Percentiles rank a stretch among this genome's conserved stretches.
These are phyloP conservation scores for Dryas drummondii DNA, from an alignment of 306 rosid species.

Conservation along the genomic window DNA sequence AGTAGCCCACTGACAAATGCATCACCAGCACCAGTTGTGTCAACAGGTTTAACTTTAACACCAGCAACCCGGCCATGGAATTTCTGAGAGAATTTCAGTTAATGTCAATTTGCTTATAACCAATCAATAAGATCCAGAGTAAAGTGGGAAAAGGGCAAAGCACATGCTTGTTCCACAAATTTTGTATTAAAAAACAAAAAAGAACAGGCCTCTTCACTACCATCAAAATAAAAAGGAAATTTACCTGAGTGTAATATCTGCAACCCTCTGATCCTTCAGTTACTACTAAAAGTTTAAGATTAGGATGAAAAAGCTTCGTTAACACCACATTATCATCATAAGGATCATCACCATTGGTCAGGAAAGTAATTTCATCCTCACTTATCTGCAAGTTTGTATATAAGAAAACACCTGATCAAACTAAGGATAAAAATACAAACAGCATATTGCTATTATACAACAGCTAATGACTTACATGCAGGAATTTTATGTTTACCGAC, in stretches of 20 bases:
- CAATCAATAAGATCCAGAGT: conserved; percentile 1
- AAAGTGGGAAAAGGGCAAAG: background rate
- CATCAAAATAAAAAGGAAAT: conserved; percentile 5
- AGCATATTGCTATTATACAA: background rate
- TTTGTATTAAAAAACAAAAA: background rate
- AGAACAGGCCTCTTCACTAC: conserved; percentile 39
- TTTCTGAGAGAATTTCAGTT: conserved; percentile 46
- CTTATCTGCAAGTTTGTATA: conserved; percentile 55
- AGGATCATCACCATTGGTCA: conserved; percentile 74
- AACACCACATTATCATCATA: conserved; percentile 66
- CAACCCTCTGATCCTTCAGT: conserved; percentile 79
- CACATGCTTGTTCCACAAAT: background rate
- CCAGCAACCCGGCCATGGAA: conserved; percentile 80
- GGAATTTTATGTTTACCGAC: background rate
- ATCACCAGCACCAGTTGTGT: conserved; percentile 98
- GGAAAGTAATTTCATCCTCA: conserved; percentile 72
- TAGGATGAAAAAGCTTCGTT: conserved; percentile 66
- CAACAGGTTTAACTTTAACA: conserved; percentile 66
- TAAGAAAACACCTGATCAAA: conserved; percentile 20
- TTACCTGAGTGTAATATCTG: conserved; percentile 77
- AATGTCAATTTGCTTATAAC: background rate
- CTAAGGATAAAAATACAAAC: background rate
- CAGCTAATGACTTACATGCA: background rate
- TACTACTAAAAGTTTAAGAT: conserved; percentile 66
- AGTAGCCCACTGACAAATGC: conserved; percentile 88